Conservation (phyloP, 352 stramenopile species). For the Plasmopara viticola region DNA sequence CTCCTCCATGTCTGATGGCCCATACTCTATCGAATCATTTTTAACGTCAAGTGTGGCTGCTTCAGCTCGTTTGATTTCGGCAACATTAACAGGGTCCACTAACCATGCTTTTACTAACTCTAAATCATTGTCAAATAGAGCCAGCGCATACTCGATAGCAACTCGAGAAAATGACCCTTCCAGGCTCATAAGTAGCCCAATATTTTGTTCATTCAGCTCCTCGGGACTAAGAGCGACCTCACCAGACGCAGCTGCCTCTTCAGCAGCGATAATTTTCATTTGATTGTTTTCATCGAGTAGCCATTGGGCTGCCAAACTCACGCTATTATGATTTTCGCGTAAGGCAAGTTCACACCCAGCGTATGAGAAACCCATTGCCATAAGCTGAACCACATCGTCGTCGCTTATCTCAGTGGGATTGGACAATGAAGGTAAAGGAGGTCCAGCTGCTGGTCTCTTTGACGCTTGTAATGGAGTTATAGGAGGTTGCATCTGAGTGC, state of each 20-base stretch:
- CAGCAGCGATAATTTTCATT: constrained; percentile 50
- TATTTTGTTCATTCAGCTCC: constrained; percentile 56
- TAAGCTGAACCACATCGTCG: constrained; percentile 83
- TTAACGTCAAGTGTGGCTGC: constrained; percentile 12
- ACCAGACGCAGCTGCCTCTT: constrained; percentile 44
- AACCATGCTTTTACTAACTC: constrained; percentile 65
- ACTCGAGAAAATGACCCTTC: constrained; percentile 40
- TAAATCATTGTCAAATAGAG: constrained; percentile 57
- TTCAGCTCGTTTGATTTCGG: constrained; percentile 50
- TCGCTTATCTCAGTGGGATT: constrained; percentile 42
- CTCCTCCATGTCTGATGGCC: constrained; percentile 39
- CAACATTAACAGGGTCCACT: constrained; percentile 41
- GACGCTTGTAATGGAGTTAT: constrained; percentile 28
- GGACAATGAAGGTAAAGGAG: constrained; percentile 6
- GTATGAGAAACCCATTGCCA: constrained; percentile 88
- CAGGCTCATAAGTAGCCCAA: constrained; percentile 70
- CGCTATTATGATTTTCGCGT: constrained; percentile 54
- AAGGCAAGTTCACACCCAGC: constrained; percentile 66
- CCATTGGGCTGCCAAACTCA: constrained; percentile 76
- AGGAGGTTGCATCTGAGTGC: constrained; percentile 32
- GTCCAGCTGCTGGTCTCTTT: no score
- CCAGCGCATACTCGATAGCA: constrained; percentile 55
- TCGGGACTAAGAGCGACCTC: constrained; percentile 52
- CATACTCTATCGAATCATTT: no score
- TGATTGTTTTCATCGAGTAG: constrained; percentile 78